A percentile compares a stretch with the other conserved stretches of the same genome.
Evolutionary conservation across 2,329 filamentous ascomycete genomes (phyloP).

Genomic region (Colletotrichum coccodes): DNA sequence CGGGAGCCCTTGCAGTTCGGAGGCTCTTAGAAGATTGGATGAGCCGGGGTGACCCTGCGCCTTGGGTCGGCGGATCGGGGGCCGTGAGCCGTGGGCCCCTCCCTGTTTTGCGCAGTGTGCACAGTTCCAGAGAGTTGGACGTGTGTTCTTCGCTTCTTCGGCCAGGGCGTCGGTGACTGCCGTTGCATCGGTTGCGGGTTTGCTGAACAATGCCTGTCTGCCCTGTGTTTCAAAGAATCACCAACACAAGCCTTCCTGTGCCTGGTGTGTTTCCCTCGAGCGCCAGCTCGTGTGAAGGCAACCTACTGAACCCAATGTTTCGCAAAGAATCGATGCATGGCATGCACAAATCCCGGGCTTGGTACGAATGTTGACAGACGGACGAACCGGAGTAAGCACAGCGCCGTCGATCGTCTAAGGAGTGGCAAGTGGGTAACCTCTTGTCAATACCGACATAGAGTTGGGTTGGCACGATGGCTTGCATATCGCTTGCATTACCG

Average conservation of each 20-base stretch:
- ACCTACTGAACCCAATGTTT: too few relatives aligned
- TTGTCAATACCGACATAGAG: not conserved
- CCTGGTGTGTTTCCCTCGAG: not conserved
- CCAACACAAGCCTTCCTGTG: not conserved
- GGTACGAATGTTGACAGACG: not conserved
- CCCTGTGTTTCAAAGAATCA: constrained; percentile 17
- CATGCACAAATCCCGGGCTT: not conserved
- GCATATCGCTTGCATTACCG: constrained; percentile 19
- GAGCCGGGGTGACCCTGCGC: constrained; percentile 28
- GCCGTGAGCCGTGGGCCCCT: constrained; percentile 9
- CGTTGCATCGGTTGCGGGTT: constrained; percentile 17
- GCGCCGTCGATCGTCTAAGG: not conserved
- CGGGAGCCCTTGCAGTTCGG: constrained; percentile 19
- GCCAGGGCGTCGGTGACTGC: not conserved
- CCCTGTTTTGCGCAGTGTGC: not conserved
- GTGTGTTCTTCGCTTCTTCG: constrained; percentile 22
- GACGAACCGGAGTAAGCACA: not conserved
- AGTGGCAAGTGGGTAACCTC: not conserved
- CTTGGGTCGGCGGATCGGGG: constrained; percentile 24
- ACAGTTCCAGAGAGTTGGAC: constrained; percentile 17
- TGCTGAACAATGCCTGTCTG: constrained; percentile 11
- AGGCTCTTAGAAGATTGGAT: constrained; percentile 31
- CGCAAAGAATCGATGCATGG: not conserved
- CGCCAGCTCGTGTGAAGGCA: not conserved
- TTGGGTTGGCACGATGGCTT: constrained; percentile 4